These are phyloP conservation scores for Daldinia concentrica DNA, from an alignment of 495 filamentous ascomycete genomes.

Conservation along the genomic window DNA sequence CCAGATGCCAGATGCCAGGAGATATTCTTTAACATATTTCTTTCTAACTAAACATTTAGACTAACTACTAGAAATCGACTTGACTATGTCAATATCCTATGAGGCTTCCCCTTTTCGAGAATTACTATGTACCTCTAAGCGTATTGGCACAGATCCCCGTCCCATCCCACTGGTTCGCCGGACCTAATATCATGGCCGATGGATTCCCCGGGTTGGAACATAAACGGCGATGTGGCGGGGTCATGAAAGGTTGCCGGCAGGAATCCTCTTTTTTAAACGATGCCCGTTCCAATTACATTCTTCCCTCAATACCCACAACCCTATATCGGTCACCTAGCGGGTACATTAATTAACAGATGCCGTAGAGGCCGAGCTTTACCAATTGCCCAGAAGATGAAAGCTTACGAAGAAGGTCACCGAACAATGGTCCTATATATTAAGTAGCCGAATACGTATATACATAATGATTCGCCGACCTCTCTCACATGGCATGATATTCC, in stretches of 20 bases:
- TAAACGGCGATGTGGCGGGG: constrained; percentile 12
- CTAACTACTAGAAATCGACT: too few species aligned
- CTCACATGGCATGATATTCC: not conserved
- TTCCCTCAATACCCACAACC: not conserved
- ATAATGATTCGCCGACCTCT: not conserved
- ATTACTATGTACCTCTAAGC: too few species aligned
- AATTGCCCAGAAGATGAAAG: not conserved
- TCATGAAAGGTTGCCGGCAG: constrained; percentile 2
- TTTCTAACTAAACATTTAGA: too few species aligned
- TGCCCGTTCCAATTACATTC: constrained; percentile 8
- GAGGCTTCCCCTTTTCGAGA: not conserved
- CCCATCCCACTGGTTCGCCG: not conserved
- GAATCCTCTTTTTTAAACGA: not conserved
- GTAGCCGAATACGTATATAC: not conserved
- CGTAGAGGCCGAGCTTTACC: not conserved
- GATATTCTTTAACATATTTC: too few species aligned
- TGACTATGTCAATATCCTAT: too few species aligned
- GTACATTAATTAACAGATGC: not conserved
- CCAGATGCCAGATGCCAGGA: too few species aligned
- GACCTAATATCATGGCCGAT: not conserved
- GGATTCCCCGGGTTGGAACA: not conserved
- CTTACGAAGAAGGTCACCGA: not conserved
- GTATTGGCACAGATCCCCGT: not conserved
- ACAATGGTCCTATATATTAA: not conserved
- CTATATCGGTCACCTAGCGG: constrained; percentile 1